Percentiles rank a stretch among this genome's conserved stretches.
Conservation (phyloP, 1,139 yeast species). For the Magnusiomyces sp. region DNA sequence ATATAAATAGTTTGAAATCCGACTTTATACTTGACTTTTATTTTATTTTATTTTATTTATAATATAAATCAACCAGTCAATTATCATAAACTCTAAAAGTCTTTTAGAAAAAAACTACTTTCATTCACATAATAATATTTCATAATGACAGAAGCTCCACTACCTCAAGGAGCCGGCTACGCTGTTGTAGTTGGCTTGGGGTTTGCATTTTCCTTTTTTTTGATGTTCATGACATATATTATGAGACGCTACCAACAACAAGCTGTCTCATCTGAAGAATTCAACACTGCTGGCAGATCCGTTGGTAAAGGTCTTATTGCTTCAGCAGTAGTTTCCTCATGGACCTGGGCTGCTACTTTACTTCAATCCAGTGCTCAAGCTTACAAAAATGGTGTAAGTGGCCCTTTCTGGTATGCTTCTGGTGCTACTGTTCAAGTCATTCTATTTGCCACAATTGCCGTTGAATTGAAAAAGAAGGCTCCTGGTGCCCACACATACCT, state of each 20-base stretch:
- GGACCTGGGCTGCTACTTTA: slow-evolving; percentile 93
- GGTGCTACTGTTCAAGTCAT: slow-evolving; percentile 73
- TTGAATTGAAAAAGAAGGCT: slow-evolving; percentile 62
- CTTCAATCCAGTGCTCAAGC: slow-evolving; percentile 72
- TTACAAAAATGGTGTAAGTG: slow-evolving; percentile 67
- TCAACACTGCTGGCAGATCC: slow-evolving; percentile 76
- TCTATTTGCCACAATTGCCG: slow-evolving; percentile 63
- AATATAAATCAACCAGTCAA: too few species aligned
- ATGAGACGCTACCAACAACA: slow-evolving; percentile 71
- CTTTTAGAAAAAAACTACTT: too few species aligned
- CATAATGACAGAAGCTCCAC: slow-evolving; percentile 24
- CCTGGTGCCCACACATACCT: slow-evolving; percentile 72
- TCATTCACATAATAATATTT: slow-evolving; percentile 33
- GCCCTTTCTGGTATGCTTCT: slow-evolving; percentile 66
- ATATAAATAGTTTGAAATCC: too few species aligned
- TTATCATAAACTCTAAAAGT: too few species aligned
- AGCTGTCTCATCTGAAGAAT: slow-evolving; percentile 80
- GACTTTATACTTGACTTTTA: too few species aligned
- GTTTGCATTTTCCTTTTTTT: slow-evolving; percentile 66
- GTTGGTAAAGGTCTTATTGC: slow-evolving; percentile 76
- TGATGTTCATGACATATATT: slow-evolving; percentile 64
- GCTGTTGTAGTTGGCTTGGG: slow-evolving; percentile 88
- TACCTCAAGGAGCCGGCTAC: slow-evolving; percentile 77
- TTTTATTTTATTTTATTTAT: too few species aligned
- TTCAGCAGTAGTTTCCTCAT: slow-evolving; percentile 80